Conservation (phyloP, 2,329 filamentous ascomycete species). For the Simplicillium sp. region DNA sequence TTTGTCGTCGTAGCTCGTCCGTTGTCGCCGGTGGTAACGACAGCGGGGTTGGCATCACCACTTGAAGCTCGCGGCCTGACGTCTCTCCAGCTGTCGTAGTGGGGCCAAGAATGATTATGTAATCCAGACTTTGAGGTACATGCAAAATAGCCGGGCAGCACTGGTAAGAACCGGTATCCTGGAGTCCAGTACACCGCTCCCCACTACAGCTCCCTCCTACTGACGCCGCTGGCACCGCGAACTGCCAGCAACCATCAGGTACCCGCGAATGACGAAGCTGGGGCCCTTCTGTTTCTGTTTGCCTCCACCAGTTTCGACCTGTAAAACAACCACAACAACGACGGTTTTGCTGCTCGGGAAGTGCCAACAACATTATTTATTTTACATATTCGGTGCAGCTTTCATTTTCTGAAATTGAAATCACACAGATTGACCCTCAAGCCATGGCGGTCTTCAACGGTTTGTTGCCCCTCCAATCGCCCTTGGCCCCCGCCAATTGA, state of each 20-base stretch:
- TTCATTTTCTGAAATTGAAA: slow-evolving; percentile 2
- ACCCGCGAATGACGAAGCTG: slow-evolving; percentile 22
- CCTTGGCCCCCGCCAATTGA: slow-evolving; percentile 1
- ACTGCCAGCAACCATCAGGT: slow-evolving; percentile 13
- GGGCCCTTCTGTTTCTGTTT: slow-evolving; percentile 6
- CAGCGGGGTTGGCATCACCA: slow-evolving; percentile 4
- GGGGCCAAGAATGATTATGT: slow-evolving; percentile 14
- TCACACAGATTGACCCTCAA: slow-evolving; percentile 11
- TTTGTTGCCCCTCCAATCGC: slow-evolving; percentile 22
- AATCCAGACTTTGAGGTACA: background rate
- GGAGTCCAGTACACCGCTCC: slow-evolving; percentile 2
- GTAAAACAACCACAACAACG: background rate
- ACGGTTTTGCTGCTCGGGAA: background rate
- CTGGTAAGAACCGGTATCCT: background rate
- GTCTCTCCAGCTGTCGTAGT: slow-evolving; percentile 20
- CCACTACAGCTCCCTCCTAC: slow-evolving; percentile 5
- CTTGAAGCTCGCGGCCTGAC: slow-evolving; percentile 21
- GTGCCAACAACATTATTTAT: background rate
- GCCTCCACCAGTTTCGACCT: slow-evolving; percentile 6
- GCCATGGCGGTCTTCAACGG: slow-evolving; percentile 46
- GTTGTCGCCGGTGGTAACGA: slow-evolving; percentile 4
- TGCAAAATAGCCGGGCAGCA: background rate
- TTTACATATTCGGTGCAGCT: background rate
- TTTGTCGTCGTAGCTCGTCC: slow-evolving; percentile 4
- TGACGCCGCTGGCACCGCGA: slow-evolving; percentile 1